Evolutionary conservation across 192 early-diverging fungal genomes (phyloP).

Genomic region (Bifiguratus adelaidae): DNA sequence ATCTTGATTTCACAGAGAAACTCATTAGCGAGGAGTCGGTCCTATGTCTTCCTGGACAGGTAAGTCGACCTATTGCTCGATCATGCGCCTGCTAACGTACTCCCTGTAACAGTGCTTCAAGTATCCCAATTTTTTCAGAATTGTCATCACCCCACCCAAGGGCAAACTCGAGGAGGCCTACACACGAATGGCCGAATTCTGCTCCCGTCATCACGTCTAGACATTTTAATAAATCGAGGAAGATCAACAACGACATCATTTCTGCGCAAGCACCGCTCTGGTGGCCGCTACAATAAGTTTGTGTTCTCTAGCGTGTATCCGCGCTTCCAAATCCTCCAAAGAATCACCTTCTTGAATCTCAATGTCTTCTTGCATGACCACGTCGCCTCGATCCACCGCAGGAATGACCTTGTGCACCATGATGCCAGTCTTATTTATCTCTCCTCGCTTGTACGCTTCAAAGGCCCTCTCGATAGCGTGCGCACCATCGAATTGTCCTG

Average conservation of each 20-base stretch:
- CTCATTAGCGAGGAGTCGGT: slow-evolving; percentile 77
- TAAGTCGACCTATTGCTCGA: slow-evolving; percentile 11
- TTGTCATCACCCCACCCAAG: slow-evolving; percentile 71
- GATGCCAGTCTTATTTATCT: slow-evolving; percentile 63
- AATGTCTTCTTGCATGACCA: slow-evolving; percentile 66
- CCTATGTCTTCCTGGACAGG: slow-evolving; percentile 70
- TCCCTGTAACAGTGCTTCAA: slow-evolving; percentile 46
- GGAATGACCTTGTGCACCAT: slow-evolving; percentile 96
- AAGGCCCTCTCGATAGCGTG: slow-evolving; percentile 92
- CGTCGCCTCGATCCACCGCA: slow-evolving; percentile 92
- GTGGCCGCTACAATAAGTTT: slow-evolving; percentile 75
- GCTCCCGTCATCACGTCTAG: slow-evolving; percentile 51
- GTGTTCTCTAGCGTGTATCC: slow-evolving; percentile 91
- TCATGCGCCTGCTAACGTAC: not conserved
- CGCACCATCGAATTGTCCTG: slow-evolving; percentile 95
- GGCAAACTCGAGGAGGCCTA: slow-evolving; percentile 66
- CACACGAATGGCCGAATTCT: slow-evolving; percentile 70
- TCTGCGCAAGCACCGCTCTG: no score
- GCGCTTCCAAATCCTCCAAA: slow-evolving; percentile 67
- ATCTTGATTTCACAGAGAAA: slow-evolving; percentile 75
- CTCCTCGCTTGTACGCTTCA: slow-evolving; percentile 71
- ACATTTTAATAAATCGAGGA: no score
- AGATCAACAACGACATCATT: no score
- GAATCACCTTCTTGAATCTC: slow-evolving; percentile 71
- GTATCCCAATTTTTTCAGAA: slow-evolving; percentile 68